These are phyloP conservation scores for Amanita subjunquillea DNA, from an alignment of 768 basidiomycete species.

Conservation along the genomic window DNA sequence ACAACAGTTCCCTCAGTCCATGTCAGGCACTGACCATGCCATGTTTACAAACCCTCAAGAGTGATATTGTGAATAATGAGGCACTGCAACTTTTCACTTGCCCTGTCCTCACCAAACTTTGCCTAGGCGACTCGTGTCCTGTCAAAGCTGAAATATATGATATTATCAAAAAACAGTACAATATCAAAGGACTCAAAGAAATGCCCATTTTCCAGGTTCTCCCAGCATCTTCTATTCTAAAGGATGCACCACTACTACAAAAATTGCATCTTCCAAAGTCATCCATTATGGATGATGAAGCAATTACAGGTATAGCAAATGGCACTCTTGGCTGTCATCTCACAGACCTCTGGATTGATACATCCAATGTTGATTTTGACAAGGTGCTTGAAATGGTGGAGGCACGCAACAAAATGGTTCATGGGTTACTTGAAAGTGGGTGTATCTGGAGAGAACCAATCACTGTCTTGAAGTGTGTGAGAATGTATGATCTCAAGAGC, in stretches of 20 bases:
- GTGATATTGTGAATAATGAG: background rate
- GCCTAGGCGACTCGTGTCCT: no score
- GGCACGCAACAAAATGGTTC: background rate
- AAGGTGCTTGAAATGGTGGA: background rate
- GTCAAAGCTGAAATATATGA: background rate
- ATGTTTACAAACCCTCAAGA: background rate
- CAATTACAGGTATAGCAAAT: background rate
- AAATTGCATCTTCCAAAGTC: background rate
- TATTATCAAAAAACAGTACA: background rate
- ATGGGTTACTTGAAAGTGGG: background rate
- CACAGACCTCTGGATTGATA: background rate
- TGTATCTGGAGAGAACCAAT: background rate
- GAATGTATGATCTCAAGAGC: background rate
- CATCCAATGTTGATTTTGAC: background rate
- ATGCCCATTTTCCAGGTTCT: background rate
- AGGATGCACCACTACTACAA: background rate
- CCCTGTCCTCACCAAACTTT: background rate
- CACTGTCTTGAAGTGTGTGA: background rate
- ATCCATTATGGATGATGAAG: background rate
- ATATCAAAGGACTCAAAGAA: background rate
- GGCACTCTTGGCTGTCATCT: background rate
- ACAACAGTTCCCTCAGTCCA: background rate
- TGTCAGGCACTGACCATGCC: background rate
- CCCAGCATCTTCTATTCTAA: background rate
- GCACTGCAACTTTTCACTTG: background rate